These are phyloP conservation scores for Lenzites betulinus DNA, from an alignment of 768 basidiomycete species.

Conservation along the genomic window DNA sequence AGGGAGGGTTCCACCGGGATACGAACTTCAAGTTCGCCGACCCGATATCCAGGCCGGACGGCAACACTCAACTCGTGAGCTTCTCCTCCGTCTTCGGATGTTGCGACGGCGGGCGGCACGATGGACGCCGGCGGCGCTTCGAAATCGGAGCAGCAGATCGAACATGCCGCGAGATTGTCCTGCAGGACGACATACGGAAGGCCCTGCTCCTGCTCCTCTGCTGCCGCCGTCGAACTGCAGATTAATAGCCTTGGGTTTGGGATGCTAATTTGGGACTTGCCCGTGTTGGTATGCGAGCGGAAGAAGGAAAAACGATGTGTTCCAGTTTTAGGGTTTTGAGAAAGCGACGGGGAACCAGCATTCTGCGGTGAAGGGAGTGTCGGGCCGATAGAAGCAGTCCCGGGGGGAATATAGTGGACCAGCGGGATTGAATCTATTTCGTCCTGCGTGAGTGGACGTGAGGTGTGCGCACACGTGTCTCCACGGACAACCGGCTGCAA, in stretches of 20 bases:
- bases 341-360: background rate
- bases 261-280: background rate
- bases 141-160: conserved; percentile 83
- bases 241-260: conserved; percentile 61
- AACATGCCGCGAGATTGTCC: conserved; percentile 81
- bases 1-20: background rate
- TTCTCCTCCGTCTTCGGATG: background rate
- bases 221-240: conserved; percentile 72
- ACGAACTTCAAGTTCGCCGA: background rate
- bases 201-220: too few species aligned
- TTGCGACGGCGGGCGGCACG: conserved; percentile 31
- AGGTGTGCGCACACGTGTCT: background rate
- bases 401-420: conserved; percentile 16
- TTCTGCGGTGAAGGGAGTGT: too few species aligned
- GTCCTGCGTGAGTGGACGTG: conserved; percentile 3
- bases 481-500: background rate
- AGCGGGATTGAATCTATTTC: conserved; percentile 18
- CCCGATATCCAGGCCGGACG: background rate
- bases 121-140: conserved; percentile 58
- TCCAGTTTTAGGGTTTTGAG: background rate
- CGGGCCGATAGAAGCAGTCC: too few species aligned
- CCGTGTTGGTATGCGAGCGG: background rate
- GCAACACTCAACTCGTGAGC: background rate
- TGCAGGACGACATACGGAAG: conserved; percentile 82
- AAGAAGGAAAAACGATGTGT: conserved; percentile 12